Evolutionary conservation across 352 stramenopile genomes (phyloP).

Genomic region (Elongisporangium senticosum): DNA sequence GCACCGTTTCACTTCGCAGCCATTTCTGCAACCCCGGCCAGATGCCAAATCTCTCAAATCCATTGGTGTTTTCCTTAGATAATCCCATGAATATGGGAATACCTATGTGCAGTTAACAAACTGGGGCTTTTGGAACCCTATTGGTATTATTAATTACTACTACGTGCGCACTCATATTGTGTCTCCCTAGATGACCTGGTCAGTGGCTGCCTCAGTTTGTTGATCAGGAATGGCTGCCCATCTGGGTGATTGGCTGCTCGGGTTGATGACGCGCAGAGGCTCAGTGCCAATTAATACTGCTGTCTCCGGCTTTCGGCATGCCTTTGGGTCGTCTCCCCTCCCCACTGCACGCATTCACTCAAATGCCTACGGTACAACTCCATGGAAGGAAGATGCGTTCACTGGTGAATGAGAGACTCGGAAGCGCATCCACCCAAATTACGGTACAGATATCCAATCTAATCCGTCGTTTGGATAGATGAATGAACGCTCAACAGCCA

Average conservation of each 20-base stretch:
- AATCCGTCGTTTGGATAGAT: neutral
- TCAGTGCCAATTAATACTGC: neutral
- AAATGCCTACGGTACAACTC: neutral
- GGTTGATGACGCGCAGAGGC: neutral
- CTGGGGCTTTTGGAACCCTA: no score
- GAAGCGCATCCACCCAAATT: neutral
- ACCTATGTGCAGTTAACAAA: no score
- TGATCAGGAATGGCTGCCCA: neutral
- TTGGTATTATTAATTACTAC: no score
- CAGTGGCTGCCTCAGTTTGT: neutral
- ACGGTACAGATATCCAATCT: neutral
- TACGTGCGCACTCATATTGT: no score
- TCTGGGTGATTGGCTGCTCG: neutral
- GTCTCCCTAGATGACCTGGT: no score
- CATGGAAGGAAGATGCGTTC: neutral
- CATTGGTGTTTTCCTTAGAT: neutral
- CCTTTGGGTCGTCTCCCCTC: neutral
- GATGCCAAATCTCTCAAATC: no score
- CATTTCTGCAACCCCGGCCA: neutral
- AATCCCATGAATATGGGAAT: no score
- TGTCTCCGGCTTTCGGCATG: neutral
- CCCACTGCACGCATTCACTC: neutral
- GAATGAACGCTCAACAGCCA: neutral
- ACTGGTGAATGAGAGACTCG: neutral
- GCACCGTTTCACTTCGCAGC: neutral